A percentile compares a stretch with the other conserved stretches of the same genome.
Conservation (phyloP, 1,284 basidiomycete species). For the Dichomitus squalens region DNA sequence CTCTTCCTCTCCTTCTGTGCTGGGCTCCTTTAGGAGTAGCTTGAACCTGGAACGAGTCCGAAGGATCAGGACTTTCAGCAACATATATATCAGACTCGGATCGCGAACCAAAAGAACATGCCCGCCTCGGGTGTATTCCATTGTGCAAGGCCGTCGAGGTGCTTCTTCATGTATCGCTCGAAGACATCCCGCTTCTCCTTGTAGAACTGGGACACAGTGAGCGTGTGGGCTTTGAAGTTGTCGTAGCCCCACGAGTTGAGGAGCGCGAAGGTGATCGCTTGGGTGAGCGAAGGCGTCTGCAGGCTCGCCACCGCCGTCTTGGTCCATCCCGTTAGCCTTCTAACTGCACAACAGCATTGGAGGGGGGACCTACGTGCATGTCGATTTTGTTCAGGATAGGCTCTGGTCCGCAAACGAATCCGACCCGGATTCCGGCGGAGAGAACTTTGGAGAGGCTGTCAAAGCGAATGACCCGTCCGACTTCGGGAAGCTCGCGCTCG, state of each 20-base stretch:
- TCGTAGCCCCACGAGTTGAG: slow-evolving; percentile 80
- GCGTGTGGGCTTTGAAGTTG: slow-evolving; percentile 78
- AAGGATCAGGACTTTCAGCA: not conserved
- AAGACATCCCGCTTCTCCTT: slow-evolving; percentile 80
- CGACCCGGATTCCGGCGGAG: slow-evolving; percentile 80
- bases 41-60: slow-evolving; percentile 61
- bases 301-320: slow-evolving; percentile 77
- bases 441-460: slow-evolving; percentile 90
- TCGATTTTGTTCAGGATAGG: slow-evolving; percentile 78
- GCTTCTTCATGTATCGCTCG: slow-evolving; percentile 71
- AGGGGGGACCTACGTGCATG: slow-evolving; percentile 52
- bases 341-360: not conserved
- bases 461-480: slow-evolving; percentile 81
- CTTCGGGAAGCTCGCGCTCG: slow-evolving; percentile 60
- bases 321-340: slow-evolving; percentile 9
- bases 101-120: slow-evolving; percentile 84
- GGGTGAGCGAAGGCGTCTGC: slow-evolving; percentile 79
- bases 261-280: slow-evolving; percentile 73
- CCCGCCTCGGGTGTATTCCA: slow-evolving; percentile 90
- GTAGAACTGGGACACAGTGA: slow-evolving; percentile 81
- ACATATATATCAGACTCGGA: not conserved
- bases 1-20: slow-evolving; percentile 45
- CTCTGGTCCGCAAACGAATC: slow-evolving; percentile 82
- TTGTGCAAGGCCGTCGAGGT: slow-evolving; percentile 77
- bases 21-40: slow-evolving; percentile 44